Conservation (phyloP, 257 asterid species). For the Nicotiana paniculata region DNA sequence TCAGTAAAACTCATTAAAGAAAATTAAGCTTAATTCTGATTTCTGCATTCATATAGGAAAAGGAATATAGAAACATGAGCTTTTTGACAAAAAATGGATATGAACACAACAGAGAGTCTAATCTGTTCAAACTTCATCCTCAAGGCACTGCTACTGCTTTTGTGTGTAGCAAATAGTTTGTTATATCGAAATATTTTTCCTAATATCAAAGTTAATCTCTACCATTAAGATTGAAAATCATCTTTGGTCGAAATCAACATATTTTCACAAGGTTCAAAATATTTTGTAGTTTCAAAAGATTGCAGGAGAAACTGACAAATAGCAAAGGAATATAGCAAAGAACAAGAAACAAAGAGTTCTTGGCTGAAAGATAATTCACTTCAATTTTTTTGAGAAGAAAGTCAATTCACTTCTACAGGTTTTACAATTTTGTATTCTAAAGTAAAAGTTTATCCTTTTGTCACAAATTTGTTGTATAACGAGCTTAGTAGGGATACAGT, state of each 20-base stretch:
- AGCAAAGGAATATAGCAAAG: no score
- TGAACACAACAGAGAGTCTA: not conserved
- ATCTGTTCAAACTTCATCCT: slow-evolving; percentile 1
- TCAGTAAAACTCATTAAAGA: not conserved
- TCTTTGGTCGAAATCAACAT: no score
- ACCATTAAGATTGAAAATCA: no score
- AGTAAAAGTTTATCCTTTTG: not conserved
- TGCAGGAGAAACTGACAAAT: no score
- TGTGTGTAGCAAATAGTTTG: not conserved
- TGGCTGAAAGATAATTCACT: not conserved
- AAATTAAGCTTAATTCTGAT: not conserved
- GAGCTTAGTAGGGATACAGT: not conserved
- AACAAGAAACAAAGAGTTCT: not conserved
- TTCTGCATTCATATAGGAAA: not conserved
- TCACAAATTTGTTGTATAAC: not conserved
- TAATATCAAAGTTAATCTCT: no score
- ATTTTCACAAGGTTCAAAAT: no score
- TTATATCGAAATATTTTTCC: no score
- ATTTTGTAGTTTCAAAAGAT: no score
- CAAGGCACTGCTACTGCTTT: not conserved
- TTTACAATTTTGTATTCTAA: not conserved
- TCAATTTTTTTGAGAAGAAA: not conserved
- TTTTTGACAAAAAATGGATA: not conserved
- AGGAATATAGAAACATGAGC: not conserved
- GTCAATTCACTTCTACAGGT: not conserved